Evolutionary conservation across 2,329 filamentous ascomycete species (phyloP).

Genomic region (Fusarium staphyleae): DNA sequence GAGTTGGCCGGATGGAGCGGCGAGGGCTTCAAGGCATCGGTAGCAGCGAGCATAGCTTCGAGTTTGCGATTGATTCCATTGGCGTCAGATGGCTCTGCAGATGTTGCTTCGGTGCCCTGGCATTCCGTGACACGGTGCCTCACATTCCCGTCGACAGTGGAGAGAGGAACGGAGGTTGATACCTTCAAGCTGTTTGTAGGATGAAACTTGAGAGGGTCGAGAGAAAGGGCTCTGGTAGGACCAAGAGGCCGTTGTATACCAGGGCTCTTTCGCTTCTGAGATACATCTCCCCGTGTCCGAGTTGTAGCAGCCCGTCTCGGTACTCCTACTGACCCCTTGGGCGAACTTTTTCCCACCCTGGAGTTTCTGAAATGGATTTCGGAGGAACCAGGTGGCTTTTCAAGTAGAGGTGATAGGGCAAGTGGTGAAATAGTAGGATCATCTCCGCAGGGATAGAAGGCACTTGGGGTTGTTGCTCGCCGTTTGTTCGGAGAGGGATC

Average conservation of each 20-base stretch:
- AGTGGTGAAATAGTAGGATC: slow-evolving; percentile 14
- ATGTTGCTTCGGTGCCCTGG: neutral
- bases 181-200: slow-evolving; percentile 14
- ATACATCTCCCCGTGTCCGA: slow-evolving; percentile 12
- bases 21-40: slow-evolving; percentile 45
- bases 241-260: slow-evolving; percentile 25
- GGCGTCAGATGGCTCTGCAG: slow-evolving; percentile 14
- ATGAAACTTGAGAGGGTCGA: slow-evolving; percentile 35
- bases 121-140: slow-evolving; percentile 3
- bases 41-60: slow-evolving; percentile 48
- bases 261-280: slow-evolving; percentile 20
- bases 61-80: slow-evolving; percentile 47
- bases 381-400: neutral
- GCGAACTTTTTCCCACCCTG: slow-evolving; percentile 20
- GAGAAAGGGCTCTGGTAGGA: slow-evolving; percentile 15
- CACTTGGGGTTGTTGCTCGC: slow-evolving; percentile 4
- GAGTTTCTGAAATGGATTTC: slow-evolving; percentile 7
- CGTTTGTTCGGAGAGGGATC: slow-evolving; percentile 14
- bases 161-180: slow-evolving; percentile 17
- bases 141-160: slow-evolving; percentile 23
- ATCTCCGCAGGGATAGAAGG: neutral
- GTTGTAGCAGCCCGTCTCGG: slow-evolving; percentile 27
- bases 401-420: slow-evolving; percentile 17
- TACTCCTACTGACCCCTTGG: slow-evolving; percentile 4
- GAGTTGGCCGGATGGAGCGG: slow-evolving; percentile 16